A percentile compares a stretch with the other conserved stretches of the same genome.
These are phyloP conservation scores for Excoecaria cochinchinensis DNA, from an alignment of 345 rosid species.

Conservation along the genomic window DNA sequence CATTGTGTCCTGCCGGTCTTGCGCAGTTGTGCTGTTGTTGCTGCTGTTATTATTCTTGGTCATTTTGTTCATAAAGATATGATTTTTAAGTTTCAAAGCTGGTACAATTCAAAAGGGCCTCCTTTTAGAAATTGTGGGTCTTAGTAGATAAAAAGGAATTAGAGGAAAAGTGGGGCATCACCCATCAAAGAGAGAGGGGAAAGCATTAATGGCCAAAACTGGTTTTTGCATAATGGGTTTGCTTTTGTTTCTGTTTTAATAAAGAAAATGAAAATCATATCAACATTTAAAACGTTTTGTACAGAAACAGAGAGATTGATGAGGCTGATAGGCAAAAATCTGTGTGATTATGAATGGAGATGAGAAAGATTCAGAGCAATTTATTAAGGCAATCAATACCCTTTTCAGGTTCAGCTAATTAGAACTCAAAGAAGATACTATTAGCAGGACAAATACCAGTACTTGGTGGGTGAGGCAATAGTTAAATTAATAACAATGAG, in stretches of 20 bases:
- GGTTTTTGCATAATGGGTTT: neutral
- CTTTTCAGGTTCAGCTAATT: neutral
- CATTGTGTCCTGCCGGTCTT: conserved; percentile 18
- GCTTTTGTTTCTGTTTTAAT: neutral
- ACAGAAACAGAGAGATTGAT: neutral
- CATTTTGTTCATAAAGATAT: conserved; percentile 5
- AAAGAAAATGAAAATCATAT: neutral
- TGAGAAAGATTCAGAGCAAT: neutral
- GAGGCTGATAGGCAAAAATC: neutral
- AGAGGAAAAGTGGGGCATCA: neutral
- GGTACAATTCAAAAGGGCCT: neutral
- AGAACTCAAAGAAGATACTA: neutral
- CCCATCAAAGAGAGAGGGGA: neutral
- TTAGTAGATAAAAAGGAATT: neutral
- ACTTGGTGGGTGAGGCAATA: neutral
- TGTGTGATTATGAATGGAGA: neutral
- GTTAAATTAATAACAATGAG: neutral
- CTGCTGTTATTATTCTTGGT: neutral
- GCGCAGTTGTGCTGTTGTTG: neutral
- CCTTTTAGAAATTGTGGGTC: neutral
- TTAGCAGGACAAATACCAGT: neutral
- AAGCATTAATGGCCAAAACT: conserved; percentile 3
- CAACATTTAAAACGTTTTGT: conserved; percentile 6
- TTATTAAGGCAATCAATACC: neutral
- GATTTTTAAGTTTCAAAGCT: neutral